Base-by-base conservation (phyloP, 2,329 filamentous ascomycete species). In the Exutisphaerella laricina region DNA sequence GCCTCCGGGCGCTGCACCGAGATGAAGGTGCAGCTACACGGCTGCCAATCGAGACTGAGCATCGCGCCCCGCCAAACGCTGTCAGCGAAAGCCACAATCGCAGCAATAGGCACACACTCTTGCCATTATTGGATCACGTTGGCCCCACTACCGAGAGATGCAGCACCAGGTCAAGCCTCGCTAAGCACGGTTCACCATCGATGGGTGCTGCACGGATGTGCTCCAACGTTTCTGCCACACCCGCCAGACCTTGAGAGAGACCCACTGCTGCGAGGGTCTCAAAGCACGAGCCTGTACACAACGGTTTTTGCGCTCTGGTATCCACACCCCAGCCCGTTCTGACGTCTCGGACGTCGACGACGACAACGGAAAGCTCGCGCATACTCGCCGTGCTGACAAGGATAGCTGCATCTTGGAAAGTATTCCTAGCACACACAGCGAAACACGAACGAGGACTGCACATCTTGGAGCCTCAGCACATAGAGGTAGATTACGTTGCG, bases 291-390 rank as follows among this genome's bases (percentile, higher is more conserved):
- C 48, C 43, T 37, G 39, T 34, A 39, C 39, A 45, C 44, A 51
- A 48, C 46, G 45, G n/a, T n/a, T 51, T 48, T 36, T 48, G 51
- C 46, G 46, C 36, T 34, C 36, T 34, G 42, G 40, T 37, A 46
- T 43, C 43, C 43, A 44, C 45, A 40, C 37, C 41, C 41, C 45
- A 37, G 37, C 28, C 40, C 31, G 28, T 10, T 36, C 17, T 43
- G 47, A 45, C 35, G 38, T n/a, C n/a, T n/a, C n/a, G n/a, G n/a
- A n/a, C n/a, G n/a, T n/a, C n/a, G n/a, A n/a, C n/a, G n/a, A n/a
- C n/a, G n/a, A n/a, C n/a, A n/a, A 41, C 45, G 44, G 45, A 9
- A n/a, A 29, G 39, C 47, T 39, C 28, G n/a, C 18, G 23, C n/a
- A 17, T 34, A 29, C 4, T 28, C 22, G 36, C 21, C 18, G 42